Conservation (phyloP, 345 rosid species). For the Brassica rapa region DNA sequence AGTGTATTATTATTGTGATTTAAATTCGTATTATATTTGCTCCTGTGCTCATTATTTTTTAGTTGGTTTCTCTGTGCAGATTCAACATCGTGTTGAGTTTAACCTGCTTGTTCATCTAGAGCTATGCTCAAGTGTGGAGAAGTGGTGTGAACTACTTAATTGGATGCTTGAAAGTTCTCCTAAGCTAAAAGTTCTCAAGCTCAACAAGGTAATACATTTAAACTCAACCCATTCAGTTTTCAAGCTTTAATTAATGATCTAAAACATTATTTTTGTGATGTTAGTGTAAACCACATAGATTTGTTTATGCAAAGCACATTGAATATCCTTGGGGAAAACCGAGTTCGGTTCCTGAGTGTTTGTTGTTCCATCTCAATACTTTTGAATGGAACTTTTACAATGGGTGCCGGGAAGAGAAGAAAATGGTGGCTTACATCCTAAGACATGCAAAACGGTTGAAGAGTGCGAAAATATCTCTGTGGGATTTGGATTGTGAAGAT, state of each 20-base stretch:
- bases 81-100: neutral
- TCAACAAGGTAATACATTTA: neutral
- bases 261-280: neutral
- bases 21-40: neutral
- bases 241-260: neutral
- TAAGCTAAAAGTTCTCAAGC: conserved; percentile 25
- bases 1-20: neutral
- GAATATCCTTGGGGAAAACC: neutral
- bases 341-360: neutral
- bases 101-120: conserved; percentile 8
- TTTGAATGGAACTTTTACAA: neutral
- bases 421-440: neutral
- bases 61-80: neutral
- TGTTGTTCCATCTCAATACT: neutral
- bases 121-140: neutral
- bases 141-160: conserved; percentile 15
- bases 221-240: neutral
- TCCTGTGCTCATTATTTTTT: neutral
- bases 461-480: neutral
- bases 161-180: conserved; percentile 18
- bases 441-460: neutral
- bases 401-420: neutral
- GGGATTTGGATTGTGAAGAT: neutral
- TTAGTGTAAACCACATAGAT: neutral
- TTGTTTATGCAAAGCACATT: neutral